Base-by-base conservation (phyloP, 495 filamentous ascomycete genomes). In the Durotheca rogersii region DNA sequence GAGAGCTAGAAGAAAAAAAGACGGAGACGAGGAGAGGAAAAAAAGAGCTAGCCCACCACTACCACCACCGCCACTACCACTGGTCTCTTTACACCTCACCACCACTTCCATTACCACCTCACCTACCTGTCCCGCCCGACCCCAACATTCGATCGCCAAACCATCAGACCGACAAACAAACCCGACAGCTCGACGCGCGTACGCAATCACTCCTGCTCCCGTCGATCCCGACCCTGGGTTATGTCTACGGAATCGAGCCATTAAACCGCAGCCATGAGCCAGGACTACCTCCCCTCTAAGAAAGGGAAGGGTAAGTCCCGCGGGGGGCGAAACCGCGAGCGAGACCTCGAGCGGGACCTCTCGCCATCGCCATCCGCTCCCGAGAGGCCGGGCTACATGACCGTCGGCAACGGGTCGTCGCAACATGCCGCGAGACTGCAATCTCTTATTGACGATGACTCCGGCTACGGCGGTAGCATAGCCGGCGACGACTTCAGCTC, bases 391-490 rank as follows among this genome's bases (percentile, higher is more conserved):
- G 72, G 76, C 11, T 96, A 90, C 69, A 87, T 92, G 85, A 95
- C 89, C 7, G 89, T 96, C 27, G 90, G 90, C 34, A 82, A 78
- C 54, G 90, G 89, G 19, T 84, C 86, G 25, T 89, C 90, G 40
- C 81, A 90, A 48, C 86, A 82, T 59, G 78, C 77, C 6, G 65
- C 74, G 70, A 82, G 51, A 73, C 81, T 70, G 61, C 94, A 73
- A 75, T 85, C 74, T 67, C 81, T 65, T 73, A 83, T 95, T 21
- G 88, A 95, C 46, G 73, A 84, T 37, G 93, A 97, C 61, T 96
- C 90, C 14, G 93, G 93, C 10, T 97, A 97, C 62, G 91, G 89
- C 36, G 86, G 86, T 10, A 95, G 89, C 60, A 75, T 72, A 33
- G 61, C 72, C 35, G 79, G 72, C 30, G 74, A 68, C 37, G 67